Conservation (phyloP, 2,329 filamentous ascomycete genomes). For the Davidsoniella eucalypti region DNA sequence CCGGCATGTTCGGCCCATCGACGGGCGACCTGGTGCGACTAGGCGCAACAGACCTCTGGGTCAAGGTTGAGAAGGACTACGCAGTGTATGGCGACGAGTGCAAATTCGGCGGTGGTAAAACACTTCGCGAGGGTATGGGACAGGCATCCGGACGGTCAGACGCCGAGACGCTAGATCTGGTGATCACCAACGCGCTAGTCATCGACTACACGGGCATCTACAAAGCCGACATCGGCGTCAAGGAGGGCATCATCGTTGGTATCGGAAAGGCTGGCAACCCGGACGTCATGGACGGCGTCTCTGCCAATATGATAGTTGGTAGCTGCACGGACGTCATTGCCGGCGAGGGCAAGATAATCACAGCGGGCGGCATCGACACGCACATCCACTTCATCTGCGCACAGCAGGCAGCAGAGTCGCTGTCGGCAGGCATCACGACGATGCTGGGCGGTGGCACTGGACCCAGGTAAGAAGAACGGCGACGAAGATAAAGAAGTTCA, state of each 20-base stretch:
- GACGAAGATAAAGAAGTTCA: slow-evolving; percentile 12
- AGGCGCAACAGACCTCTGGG: slow-evolving; percentile 74
- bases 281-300: slow-evolving; percentile 87
- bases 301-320: slow-evolving; percentile 63
- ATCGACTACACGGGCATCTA: slow-evolving; percentile 87
- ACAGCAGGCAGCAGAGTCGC: slow-evolving; percentile 70
- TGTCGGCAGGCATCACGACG: slow-evolving; percentile 76
- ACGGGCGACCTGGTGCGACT: slow-evolving; percentile 72
- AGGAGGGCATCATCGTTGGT: slow-evolving; percentile 66
- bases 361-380: slow-evolving; percentile 74
- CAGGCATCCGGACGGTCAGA: slow-evolving; percentile 67
- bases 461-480: slow-evolving; percentile 41
- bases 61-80: slow-evolving; percentile 73
- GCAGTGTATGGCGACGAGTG: slow-evolving; percentile 86
- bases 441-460: slow-evolving; percentile 84
- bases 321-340: slow-evolving; percentile 85
- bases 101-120: slow-evolving; percentile 89
- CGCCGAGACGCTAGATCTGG: slow-evolving; percentile 60
- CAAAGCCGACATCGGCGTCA: slow-evolving; percentile 93
- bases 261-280: slow-evolving; percentile 94
- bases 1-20: slow-evolving; percentile 83
- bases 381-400: slow-evolving; percentile 94
- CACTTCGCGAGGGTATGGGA: slow-evolving; percentile 86
- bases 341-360: slow-evolving; percentile 78
- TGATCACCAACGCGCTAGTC: slow-evolving; percentile 78